Base-by-base conservation (phyloP, 2,329 filamentous ascomycete species). In the Colletotrichum phormii region DNA sequence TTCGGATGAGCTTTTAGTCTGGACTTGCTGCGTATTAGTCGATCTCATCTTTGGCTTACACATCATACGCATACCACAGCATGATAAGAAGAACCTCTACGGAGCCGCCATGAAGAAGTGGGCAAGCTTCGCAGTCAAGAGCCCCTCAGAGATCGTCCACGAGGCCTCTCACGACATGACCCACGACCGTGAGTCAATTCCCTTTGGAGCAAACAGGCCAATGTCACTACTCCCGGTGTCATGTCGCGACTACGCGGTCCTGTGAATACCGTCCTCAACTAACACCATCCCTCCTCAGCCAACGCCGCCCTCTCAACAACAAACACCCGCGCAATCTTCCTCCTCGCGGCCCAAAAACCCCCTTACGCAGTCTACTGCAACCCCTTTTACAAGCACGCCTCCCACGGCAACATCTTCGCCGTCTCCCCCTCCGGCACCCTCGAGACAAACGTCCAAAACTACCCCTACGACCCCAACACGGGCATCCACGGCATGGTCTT, bases 31-130 rank as follows among this genome's bases (percentile, higher is more conserved):
- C 31, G 7, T n/a, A 3, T 15, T 7, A 46, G n/a, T 46, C 42
- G 7, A 46, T 46, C 3, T 7, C 18, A n/a, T 46, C 3, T 5
- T n/a, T 37, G 42, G 54, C 76, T 76, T 71, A 80, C 72, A 75
- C 75, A 64, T 31, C 55, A 15, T 11, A 12, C 18, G 37, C 35
- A 15, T 18, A 13, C 15, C 1, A n/a, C 79, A 96, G 92, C 94
- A 97, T 83, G 86, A 89, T 74, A 93, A 92, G 79, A 96, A 95
- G 83, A 93, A 93, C 81, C 92, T 97, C 73, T 97, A 97, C 82
- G 95, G 95, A 78, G 92, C 95, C 4, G 94, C 94, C 73, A 97
- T 97, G 94, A 97, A 97, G 87, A 96, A 95, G 81, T 97, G 94
- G 94, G 92, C 92, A 62, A 95, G 93, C 81, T 96, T 94, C 82